Conservation (phyloP, 2,329 filamentous ascomycete species). For the Colletotrichum phormii region DNA sequence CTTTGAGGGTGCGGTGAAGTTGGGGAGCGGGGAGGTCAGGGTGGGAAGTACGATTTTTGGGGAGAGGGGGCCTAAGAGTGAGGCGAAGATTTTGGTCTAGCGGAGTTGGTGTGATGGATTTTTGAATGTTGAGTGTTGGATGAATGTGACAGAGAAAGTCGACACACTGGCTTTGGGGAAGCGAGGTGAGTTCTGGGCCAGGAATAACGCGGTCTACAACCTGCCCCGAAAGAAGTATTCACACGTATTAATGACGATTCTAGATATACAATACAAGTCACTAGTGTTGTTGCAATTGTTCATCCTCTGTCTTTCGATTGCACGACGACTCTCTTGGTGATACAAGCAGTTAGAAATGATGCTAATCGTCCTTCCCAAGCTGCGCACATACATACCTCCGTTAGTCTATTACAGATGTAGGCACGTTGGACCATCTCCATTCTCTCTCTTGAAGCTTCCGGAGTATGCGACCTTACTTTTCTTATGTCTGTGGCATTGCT, state of each 20-base stretch:
- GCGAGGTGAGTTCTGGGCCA: background rate
- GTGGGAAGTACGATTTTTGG: constrained; percentile 97
- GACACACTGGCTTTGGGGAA: background rate
- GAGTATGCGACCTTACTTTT: background rate
- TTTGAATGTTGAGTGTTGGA: background rate
- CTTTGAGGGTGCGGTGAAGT: constrained; percentile 85
- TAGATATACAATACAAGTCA: background rate
- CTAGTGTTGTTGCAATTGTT: background rate
- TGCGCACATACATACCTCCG: background rate
- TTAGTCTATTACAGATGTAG: background rate
- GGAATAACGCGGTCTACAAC: background rate
- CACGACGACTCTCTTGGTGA: background rate
- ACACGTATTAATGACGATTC: background rate
- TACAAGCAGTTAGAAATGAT: background rate
- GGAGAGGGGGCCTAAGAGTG: constrained; percentile 79
- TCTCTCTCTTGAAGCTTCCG: background rate
- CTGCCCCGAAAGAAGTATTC: background rate
- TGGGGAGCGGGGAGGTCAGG: constrained; percentile 90
- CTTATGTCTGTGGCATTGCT: background rate
- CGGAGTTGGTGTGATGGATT: background rate
- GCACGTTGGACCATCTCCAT: background rate
- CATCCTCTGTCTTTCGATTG: background rate
- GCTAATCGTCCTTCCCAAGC: background rate
- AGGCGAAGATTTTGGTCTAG: constrained; percentile 75
- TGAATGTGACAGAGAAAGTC: background rate